These are phyloP conservation scores for Avena eriantha DNA, from an alignment of 176 grass and related monocot genomes.

Conservation along the genomic window DNA sequence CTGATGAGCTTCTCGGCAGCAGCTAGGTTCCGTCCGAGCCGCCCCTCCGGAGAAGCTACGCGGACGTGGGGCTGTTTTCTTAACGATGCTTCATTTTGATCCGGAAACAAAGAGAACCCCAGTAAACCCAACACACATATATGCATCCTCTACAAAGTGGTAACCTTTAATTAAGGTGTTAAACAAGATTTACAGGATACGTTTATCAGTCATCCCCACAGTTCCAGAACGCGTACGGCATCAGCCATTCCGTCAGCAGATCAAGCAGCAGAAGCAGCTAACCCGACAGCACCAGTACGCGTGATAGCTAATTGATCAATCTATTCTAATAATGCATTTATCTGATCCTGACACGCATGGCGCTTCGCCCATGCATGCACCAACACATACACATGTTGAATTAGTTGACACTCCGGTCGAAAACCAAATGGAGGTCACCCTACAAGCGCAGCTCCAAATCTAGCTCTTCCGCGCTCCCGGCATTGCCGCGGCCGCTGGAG, in stretches of 20 bases:
- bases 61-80: too few species aligned
- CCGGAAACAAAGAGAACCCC: too few species aligned
- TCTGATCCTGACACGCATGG: background rate
- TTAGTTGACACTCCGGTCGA: background rate
- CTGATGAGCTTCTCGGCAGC: too few species aligned
- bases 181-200: conserved; percentile 22
- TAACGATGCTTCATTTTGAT: too few species aligned
- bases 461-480: conserved; percentile 42
- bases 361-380: conserved; percentile 34
- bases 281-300: background rate
- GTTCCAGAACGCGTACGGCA: background rate
- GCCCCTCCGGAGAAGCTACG: too few species aligned
- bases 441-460: conserved; percentile 60
- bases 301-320: background rate
- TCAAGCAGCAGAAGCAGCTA: conserved; percentile 1
- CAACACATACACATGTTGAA: conserved; percentile 6
- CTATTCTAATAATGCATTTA: background rate
- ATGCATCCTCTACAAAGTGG: background rate
- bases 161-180: conserved; percentile 22
- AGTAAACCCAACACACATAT: background rate
- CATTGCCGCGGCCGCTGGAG: conserved; percentile 6
- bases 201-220: background rate
- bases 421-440: background rate
- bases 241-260: conserved; percentile 1
- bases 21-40: too few species aligned